Evolutionary conservation across 1,284 basidiomycete species (phyloP).

Genomic region (Ustilago curta): DNA sequence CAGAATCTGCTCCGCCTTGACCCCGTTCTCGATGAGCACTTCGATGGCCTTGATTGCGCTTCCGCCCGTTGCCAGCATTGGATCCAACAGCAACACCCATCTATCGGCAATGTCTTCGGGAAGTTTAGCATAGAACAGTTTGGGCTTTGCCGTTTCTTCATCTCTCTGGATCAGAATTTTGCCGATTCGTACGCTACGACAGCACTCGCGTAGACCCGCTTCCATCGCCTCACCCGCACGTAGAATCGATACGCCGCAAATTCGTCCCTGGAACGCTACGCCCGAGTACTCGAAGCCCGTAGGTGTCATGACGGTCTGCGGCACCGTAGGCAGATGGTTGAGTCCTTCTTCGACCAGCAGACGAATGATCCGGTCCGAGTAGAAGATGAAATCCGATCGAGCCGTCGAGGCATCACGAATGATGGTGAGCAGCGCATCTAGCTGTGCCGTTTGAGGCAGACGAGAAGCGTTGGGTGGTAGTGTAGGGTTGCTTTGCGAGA

Average conservation of each 20-base stretch:
- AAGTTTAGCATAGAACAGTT: slow-evolving; percentile 77
- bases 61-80: slow-evolving; percentile 96
- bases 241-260: slow-evolving; percentile 67
- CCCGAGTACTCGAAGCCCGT: slow-evolving; percentile 77
- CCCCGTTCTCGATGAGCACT: slow-evolving; percentile 86
- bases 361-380: slow-evolving; percentile 79
- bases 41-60: slow-evolving; percentile 98
- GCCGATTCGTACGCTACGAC: slow-evolving; percentile 71
- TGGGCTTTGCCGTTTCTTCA: slow-evolving; percentile 66
- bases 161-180: slow-evolving; percentile 71
- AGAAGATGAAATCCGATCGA: slow-evolving; percentile 95
- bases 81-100: slow-evolving; percentile 93
- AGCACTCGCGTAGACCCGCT: slow-evolving; percentile 87
- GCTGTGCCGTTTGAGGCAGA: slow-evolving; percentile 78
- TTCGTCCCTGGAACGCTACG: slow-evolving; percentile 64
- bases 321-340: slow-evolving; percentile 82
- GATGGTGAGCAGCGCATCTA: slow-evolving; percentile 95
- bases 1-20: slow-evolving; percentile 83
- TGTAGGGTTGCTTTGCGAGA: slow-evolving; percentile 28
- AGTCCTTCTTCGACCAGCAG: slow-evolving; percentile 79
- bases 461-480: slow-evolving; percentile 85
- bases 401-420: slow-evolving; percentile 75
- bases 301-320: slow-evolving; percentile 61
- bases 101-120: slow-evolving; percentile 91
- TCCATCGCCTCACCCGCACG: slow-evolving; percentile 72